Evolutionary conservation across 495 filamentous ascomycete genomes (phyloP), one percentile per base, ranked within the genome.

Genomic region (Bathelium albidoporum): DNA sequence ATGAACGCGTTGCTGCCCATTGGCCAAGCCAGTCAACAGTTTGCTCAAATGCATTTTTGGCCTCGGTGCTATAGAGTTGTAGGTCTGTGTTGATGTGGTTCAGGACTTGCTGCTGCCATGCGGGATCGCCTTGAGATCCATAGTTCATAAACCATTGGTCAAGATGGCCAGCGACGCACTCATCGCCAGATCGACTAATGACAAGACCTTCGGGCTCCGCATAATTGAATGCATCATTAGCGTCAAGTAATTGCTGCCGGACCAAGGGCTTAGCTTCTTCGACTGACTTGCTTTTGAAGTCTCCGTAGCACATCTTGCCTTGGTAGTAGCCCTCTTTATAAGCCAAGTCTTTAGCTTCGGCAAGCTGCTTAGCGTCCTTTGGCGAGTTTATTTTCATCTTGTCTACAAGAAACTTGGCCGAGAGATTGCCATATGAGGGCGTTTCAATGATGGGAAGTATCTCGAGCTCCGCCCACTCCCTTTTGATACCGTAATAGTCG

Each of bases 261-360:
- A 98, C 90, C 72, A 94, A 89, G 32, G 87, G 85, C 78, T 98
- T 98, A 24, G 86, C 91, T 44, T 80, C 81, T 68, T 90, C 86
- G 43, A 98, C 94, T 61, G 89, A 80, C 75, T 91, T 82, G 31
- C 91, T 94, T 74, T 87, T 89, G 77, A 89, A 97, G 24, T 96
- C 89, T 55, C 94, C 94, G 61, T 89, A 81, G 44, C 90, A 74
- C 89, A 98, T 94, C 45, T 81, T 89, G 59, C 94, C 94, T 76
- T 95, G 88, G 79, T 97, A 98, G 80, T 89, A 97, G n/a, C 89
- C 94, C 72, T 96, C 92, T 73, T 91, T 95, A 78, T 98, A 98
- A 3, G 94, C 94, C 58, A 93, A 77, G 63, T 97, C 93, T 77
- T 98, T 98, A 32, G 94, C 94, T 78, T 97, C 87, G 28, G 87